Evolutionary conservation across 1,284 basidiomycete species (phyloP).

Genomic region (Jaminaea rosea): DNA sequence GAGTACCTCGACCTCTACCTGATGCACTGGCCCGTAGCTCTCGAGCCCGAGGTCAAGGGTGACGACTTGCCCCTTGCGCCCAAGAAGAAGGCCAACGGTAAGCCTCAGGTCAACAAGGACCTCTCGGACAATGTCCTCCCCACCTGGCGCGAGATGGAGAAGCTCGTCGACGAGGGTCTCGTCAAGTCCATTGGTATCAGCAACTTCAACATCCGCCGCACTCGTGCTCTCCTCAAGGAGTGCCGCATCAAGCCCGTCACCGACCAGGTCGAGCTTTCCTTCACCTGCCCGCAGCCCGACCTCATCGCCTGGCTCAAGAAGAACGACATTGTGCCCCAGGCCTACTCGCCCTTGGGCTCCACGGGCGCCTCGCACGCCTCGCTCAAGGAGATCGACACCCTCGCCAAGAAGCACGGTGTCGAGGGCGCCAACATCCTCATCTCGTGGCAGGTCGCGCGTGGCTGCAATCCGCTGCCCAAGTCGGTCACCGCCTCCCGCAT

Average conservation of each 20-base stretch:
- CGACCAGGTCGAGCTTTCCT: constrained; percentile 47
- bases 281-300: constrained; percentile 65
- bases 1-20: constrained; percentile 70
- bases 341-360: constrained; percentile 36
- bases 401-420: constrained; percentile 25
- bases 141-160: constrained; percentile 37
- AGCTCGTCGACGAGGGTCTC: constrained; percentile 39
- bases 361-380: constrained; percentile 5
- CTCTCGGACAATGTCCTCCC: constrained; percentile 33
- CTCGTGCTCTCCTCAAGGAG: constrained; percentile 19
- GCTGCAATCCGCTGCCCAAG: constrained; percentile 34
- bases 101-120: constrained; percentile 63
- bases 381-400: constrained; percentile 10
- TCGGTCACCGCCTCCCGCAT: constrained; percentile 29
- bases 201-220: constrained; percentile 42
- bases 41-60: constrained; percentile 30
- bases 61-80: constrained; percentile 28
- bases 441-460: constrained; percentile 32
- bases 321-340: constrained; percentile 25
- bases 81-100: constrained; percentile 54
- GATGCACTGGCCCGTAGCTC: constrained; percentile 58
- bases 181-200: constrained; percentile 56
- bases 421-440: constrained; percentile 30
- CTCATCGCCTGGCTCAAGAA: constrained; percentile 59
- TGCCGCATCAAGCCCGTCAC: constrained; percentile 32